Base-by-base conservation (phyloP, 2,329 filamentous ascomycete species). In the Monilinia fructigena region DNA sequence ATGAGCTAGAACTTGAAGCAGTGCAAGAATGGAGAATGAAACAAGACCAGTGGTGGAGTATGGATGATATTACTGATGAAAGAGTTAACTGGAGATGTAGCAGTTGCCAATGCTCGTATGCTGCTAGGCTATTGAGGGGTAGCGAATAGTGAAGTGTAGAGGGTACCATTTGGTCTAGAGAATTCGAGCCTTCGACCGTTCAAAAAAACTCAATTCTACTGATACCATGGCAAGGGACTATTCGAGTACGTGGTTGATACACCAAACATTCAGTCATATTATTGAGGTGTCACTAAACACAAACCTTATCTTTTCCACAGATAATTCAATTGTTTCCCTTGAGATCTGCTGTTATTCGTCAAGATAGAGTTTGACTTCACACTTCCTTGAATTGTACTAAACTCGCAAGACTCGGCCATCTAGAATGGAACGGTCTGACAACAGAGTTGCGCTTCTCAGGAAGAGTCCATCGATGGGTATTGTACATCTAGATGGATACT, bases 71-170 rank as follows among this genome's bases (percentile, higher is more conserved):
- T 6, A 59, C 55, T 4, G 40, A 31, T 31, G 40, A 59, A 16
- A 31, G 40, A n/a, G 55, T 47, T 26, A 31, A 4, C 4, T 59
- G 55, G 55, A 59, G 55, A 59, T 59, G 40, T 47, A 31, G 26
- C 11, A n/a, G 26, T 47, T 59, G 55, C 35, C 26, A 31, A 14
- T 47, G 28, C 45, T 38, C 28, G 31, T 60, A 48, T 38, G 14
- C 45, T 38, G 28, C 35, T 26, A 47, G 55, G 28, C 18, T 47
- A n/a, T 47, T 59, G 55, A 38, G 42, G 20, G 56, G 56, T 10
- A 45, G 40, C 14, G 56, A 35, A 23, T n/a, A 50, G 20, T 59
- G 42, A 20, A 10, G 8, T 5, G 18, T 11, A 26, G 20, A 8
- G 14, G 18, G 20, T n/a, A 11, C 2, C 6, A 26, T 6, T 50